Evolutionary conservation across 495 filamentous ascomycete species (phyloP), one percentile per base, ranked within the genome.

Genomic region (Aspergillus avenaceus): DNA sequence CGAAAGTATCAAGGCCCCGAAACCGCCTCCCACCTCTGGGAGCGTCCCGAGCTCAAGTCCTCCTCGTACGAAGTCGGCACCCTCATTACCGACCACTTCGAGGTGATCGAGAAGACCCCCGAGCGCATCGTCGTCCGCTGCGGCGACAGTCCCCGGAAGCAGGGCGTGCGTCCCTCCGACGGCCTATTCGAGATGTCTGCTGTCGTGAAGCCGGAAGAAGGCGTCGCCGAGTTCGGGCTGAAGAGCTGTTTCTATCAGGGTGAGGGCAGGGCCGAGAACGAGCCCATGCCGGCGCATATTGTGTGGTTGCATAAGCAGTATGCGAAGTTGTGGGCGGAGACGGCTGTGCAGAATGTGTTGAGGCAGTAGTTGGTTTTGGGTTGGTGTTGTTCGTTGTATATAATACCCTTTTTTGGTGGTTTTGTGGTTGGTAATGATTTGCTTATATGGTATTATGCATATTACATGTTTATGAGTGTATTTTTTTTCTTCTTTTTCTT

Each of bases 81-180:
- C 18, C 62, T 78, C 24, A 78, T 88, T 56, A 85, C 83, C 22
- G 86, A 90, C 60, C 85, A 90, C 65, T 89, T 90, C 63, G 84
- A 90, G 64, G 85, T 90, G 0, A 66, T 90, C 2, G 79, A 81
- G 50, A 84, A 86, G 63, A 80, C 75, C 14, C 70, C 79, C 7
- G 77, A 77, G 22, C 69, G 72, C 24, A 84, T 88, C 37, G 62
- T 78, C 5, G 76, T 88, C 24, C 80, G 86, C 14, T 84, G 82
- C 58, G 86, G 85, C 21, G 85, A 83, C 50, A 80, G 80, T 4
- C 86, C 86, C 0, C 70, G 81, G 42, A 77, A 77, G 22, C 55
- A 52, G 23, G 79, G 71, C 0, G 73, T 83, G 22, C 71, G 85
- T 28, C 69, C 74, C 19, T 82, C 76, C 14, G 86, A 89, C 62